Base-by-base conservation (phyloP, 2,329 filamentous ascomycete genomes). In the Ceratocystis variospora region DNA sequence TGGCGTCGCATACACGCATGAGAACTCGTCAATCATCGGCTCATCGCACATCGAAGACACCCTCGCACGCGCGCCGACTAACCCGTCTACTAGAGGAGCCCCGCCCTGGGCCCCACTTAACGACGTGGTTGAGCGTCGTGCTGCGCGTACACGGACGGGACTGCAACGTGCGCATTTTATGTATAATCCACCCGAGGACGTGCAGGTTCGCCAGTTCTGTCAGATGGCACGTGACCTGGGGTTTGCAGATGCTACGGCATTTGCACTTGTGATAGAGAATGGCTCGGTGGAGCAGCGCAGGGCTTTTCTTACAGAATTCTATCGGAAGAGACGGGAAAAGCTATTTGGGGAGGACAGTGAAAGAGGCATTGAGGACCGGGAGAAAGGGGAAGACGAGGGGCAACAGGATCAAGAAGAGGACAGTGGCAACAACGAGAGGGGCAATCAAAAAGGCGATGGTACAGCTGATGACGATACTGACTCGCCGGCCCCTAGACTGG, bases 21-120 rank as follows among this genome's bases (percentile, higher is more conserved):
- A 97, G 71, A 99, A 99, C 73, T 90, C 89, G 1, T 92, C 99
- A 75, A 92, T 99, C 15, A 84, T 99, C 66, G 94, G 94, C 10
- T 87, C 90, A 0, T 94, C 88, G n/a, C 90, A 88, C 70, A 83
- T 96, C n/a, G 94, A 99, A 76, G 87, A 89, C 69, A 84, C 87
- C 67, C 82, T 99, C 4, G 92, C 88, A 59, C 86, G 86, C 22
- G 85, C 84, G 53, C 94, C 93, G 72, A 80, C 87, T 72, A 0
- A 80, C 79, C 2, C 80, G 80, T 67, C 72, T 71, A 0, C 72
- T 3, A 77, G 3, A 77, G 81, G 71, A 83, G 74, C 48, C 77
- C 78, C 28, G 74, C 72, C 3, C 19, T 59, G n/a, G 6, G 41
- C n/a, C 17, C 70, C 65, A 6, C 28, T 67, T 7, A 67, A 67